Evolutionary conservation across 352 stramenopile species (phyloP), one percentile per base, ranked within the genome.

Genomic region (Ophiocytium majus): DNA sequence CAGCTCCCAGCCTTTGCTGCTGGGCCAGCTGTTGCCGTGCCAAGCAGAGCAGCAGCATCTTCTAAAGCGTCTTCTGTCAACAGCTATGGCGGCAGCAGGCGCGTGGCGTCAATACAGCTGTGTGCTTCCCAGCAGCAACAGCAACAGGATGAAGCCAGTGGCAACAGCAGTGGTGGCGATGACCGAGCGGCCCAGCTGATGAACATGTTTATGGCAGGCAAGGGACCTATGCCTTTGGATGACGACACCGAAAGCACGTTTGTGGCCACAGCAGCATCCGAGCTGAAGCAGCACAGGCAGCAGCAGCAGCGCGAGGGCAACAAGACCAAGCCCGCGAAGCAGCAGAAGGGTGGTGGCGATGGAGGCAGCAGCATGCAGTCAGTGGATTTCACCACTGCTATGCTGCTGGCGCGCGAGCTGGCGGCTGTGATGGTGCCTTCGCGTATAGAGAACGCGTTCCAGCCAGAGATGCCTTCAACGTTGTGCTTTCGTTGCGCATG

Each of bases 321-420:
- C 43, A 14, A 14, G 5, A 14, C 43, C 5, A 57, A 57, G 14
- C 43, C 43, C 43, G n/a, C n/a, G n/a, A n/a, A n/a, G n/a, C n/a
- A n/a, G n/a, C 43, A 14, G 43, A 14, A 14, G 43, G 43, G 43
- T 57, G 5, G 5, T 57, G 14, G 14, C 5, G 14, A 57, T 5
- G 43, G 43, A 57, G 43, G 43, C 43, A 14, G 43, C 43, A 17
- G 35, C 35, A 17, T 87, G 37, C 83, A 87, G 63, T 87, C 83
- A 0, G 83, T 87, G 10, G 83, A 87, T 63, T 85, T 85, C 83
- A 87, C 83, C 10, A 87, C 83, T 10, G 71, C 81, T n/a, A 35
- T 87, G 5, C n/a, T 85, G 10, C 14, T 87, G 66, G 81, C 43
- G 43, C 63, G 43, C n/a, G 83, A 85, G 80, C 83, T 87, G 10